A percentile compares a stretch with the other conserved stretches of the same genome.
Conservation (phyloP, 73 alveolate species). For the Paraurostyla sp. region DNA sequence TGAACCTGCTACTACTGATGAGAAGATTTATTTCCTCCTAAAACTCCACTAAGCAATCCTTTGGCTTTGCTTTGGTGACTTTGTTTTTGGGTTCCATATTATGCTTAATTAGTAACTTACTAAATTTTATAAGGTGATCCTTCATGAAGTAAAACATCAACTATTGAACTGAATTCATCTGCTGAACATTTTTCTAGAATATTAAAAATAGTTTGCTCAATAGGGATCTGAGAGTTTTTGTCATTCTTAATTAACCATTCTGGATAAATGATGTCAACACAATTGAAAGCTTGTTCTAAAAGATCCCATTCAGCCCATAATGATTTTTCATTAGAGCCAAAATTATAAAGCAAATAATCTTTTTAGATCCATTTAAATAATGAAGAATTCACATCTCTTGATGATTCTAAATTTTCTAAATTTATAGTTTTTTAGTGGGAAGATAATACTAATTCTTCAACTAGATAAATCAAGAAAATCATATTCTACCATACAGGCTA, state of each 20-base stretch:
- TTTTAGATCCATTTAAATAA: slow-evolving; percentile 52
- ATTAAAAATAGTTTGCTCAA: neutral
- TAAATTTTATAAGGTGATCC: slow-evolving; percentile 22
- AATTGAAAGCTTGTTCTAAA: slow-evolving; percentile 6
- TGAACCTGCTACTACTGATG: neutral
- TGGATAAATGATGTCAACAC: slow-evolving; percentile 23
- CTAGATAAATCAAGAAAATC: slow-evolving; percentile 24
- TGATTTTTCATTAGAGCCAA: neutral
- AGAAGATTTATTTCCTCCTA: slow-evolving; percentile 6
- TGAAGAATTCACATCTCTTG: slow-evolving; percentile 36
- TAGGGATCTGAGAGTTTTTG: neutral
- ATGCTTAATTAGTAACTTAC: neutral
- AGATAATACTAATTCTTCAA: slow-evolving; percentile 57
- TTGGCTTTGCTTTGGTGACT: slow-evolving; percentile 9
- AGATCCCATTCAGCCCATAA: slow-evolving; percentile 66
- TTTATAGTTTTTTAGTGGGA: neutral
- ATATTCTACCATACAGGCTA: slow-evolving; percentile 72
- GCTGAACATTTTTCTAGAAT: slow-evolving; percentile 17
- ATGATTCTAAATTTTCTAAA: neutral
- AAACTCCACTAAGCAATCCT: slow-evolving; percentile 33
- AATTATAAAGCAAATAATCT: slow-evolving; percentile 13
- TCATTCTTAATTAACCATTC: slow-evolving; percentile 9
- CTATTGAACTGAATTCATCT: slow-evolving; percentile 25
- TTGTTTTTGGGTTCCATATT: neutral
- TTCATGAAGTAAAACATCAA: slow-evolving; percentile 46